phyloP scores from a whole-genome alignment of 441 rosid species.

The Hura crepitans region DNA sequence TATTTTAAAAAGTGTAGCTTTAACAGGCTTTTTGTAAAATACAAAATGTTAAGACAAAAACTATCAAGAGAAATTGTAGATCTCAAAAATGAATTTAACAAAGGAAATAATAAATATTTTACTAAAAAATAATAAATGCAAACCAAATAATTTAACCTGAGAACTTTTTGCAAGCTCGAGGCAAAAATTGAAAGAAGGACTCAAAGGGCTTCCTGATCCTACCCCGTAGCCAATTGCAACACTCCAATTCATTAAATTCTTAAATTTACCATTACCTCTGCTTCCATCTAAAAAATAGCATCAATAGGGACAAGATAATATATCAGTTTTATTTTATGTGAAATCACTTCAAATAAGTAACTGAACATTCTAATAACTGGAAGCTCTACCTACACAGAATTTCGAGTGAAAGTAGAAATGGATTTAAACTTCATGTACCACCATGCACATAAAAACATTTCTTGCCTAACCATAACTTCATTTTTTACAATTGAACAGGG shows the following conservation, averaged over 20 bases:
- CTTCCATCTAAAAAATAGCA: constrained; percentile 46
- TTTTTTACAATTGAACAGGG: background rate
- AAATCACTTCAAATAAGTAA: constrained; percentile 2
- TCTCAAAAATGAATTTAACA: background rate
- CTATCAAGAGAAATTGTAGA: constrained; percentile 6
- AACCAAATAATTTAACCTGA: constrained; percentile 41
- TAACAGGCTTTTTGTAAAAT: constrained; percentile 6
- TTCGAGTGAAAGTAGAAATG: too few species aligned
- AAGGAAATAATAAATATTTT: background rate
- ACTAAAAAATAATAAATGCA: constrained; percentile 8
- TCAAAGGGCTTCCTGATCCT: constrained; percentile 80
- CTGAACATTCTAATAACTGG: background rate
- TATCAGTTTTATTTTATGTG: constrained; percentile 3
- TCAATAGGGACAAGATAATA: constrained; percentile 9
- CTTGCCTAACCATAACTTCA: too few species aligned
- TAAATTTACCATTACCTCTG: constrained; percentile 44
- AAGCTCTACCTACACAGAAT: background rate
- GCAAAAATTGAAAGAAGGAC: constrained; percentile 85
- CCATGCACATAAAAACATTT: too few species aligned
- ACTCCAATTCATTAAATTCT: constrained; percentile 71
- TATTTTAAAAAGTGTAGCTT: background rate
- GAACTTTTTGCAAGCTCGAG: constrained; percentile 79
- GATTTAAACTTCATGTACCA: too few species aligned
- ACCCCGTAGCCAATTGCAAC: constrained; percentile 84
- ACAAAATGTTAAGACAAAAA: background rate